Conservation (phyloP, 2,329 filamentous ascomycete species). For the Fusarium annulatum region DNA sequence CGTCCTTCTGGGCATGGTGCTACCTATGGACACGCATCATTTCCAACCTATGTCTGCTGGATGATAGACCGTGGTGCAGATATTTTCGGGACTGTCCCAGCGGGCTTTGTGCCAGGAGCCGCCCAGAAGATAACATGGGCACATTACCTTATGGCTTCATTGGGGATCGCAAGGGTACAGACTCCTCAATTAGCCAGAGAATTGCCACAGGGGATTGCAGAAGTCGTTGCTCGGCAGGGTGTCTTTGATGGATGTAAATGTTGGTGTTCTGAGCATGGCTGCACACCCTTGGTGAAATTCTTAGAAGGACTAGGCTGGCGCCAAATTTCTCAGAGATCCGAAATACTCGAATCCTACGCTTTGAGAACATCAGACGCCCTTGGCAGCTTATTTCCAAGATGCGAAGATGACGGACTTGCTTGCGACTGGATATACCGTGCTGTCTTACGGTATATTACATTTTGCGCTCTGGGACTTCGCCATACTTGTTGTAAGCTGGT, state of each 20-base stretch:
- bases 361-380: not conserved
- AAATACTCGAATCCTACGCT: not conserved
- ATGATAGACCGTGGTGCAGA: not conserved
- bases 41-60: not conserved
- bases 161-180: too few relatives aligned
- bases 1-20: too few relatives aligned
- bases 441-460: not conserved
- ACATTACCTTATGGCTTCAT: not conserved
- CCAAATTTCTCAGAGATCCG: too few relatives aligned
- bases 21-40: too few relatives aligned
- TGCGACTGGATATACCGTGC: not conserved
- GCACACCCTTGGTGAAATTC: not conserved
- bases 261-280: not conserved
- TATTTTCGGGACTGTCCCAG: not conserved
- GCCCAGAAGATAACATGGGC: not conserved
- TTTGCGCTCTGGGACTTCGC: not conserved
- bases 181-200: too few relatives aligned
- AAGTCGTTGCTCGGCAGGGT: not conserved
- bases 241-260: not conserved
- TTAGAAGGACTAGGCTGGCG: not conserved
- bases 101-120: too few relatives aligned
- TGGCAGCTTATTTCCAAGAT: not conserved
- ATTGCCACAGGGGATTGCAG: not conserved
- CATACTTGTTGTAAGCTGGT: not conserved
- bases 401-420: too few relatives aligned